Base-by-base conservation (phyloP, 306 rosid species). In the Gleditsia sinensis region DNA sequence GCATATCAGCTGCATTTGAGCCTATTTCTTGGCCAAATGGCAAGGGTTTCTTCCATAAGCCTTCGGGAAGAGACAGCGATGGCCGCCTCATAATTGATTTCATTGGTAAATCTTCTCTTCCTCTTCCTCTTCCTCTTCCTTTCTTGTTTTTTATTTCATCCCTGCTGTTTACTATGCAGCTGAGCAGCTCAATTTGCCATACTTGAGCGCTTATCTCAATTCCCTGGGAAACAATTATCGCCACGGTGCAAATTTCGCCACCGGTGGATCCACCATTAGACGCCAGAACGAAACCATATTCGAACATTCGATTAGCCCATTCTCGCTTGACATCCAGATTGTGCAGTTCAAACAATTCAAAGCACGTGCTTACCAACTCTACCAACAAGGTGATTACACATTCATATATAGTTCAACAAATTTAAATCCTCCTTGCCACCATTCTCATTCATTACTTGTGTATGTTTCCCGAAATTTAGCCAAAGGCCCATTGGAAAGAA, bases 201-300 rank as follows among this genome's bases (percentile, higher is more conserved):
- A 93, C 71, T 64, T 90, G 77, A 89, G 96, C 71, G 98, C 98
- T 39, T 93, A 93, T 76, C 68, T 93, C 83, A 93, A 93, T 75
- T 90, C 98, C 27, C 88, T 93, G 0, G 98, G 95, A 60, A 81
- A 90, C 30, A 82, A 82, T 80, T 93, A 81, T 80, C 78, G 87
- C 49, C 91, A 89, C 16, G 98, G 98, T 14, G 98, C 98, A 0
- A 93, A 93, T 65, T 93, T 93, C 17, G 97, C 97, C n/a, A 93
- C 98, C 0, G 98, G 98, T 19, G 98, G 98, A 63, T 90, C 98
- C 51, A 93, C 98, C 23, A 81, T 93, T 36, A 80, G 96, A 77
- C 86, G 56, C 82, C 95, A 78, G 48, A 93, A 93, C 40, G 98
- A 93, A 60, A 90, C 98, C 80, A 90, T 90, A 27, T 93, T 76